Evolutionary conservation across 257 asterid species (phyloP).

Genomic region (Solanum bulbocastanum): DNA sequence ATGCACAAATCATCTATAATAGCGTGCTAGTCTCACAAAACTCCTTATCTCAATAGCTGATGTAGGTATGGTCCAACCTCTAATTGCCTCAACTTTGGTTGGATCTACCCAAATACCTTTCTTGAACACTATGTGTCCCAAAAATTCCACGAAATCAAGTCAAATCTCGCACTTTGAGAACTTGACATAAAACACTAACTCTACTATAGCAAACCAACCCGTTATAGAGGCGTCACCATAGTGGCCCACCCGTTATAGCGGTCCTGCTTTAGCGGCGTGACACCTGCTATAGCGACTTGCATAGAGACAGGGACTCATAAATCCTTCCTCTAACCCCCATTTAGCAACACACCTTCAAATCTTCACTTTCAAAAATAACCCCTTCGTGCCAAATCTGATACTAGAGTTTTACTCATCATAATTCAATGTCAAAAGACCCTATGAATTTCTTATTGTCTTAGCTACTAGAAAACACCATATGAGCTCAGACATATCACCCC

Average conservation of each 20-base stretch:
- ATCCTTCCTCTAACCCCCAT: not conserved
- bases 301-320: not conserved
- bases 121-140: not conserved
- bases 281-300: not conserved
- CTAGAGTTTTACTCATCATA: not conserved
- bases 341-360: not conserved
- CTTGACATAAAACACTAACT: not conserved
- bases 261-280: too few relatives aligned
- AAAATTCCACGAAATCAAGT: not conserved
- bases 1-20: too few relatives aligned
- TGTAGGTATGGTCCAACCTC: not conserved
- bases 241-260: not conserved
- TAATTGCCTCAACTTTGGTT: not conserved
- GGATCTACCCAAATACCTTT: not conserved
- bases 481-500: not conserved
- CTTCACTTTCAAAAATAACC: not conserved
- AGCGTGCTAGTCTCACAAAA: not conserved
- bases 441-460: not conserved
- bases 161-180: not conserved
- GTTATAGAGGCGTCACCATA: not conserved
- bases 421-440: not conserved
- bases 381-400: too few relatives aligned
- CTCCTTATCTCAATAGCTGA: not conserved
- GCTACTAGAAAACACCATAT: not conserved
- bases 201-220: not conserved